Evolutionary conservation across 1,284 basidiomycete species (phyloP).

Genomic region (Phellinidium pouzarii): DNA sequence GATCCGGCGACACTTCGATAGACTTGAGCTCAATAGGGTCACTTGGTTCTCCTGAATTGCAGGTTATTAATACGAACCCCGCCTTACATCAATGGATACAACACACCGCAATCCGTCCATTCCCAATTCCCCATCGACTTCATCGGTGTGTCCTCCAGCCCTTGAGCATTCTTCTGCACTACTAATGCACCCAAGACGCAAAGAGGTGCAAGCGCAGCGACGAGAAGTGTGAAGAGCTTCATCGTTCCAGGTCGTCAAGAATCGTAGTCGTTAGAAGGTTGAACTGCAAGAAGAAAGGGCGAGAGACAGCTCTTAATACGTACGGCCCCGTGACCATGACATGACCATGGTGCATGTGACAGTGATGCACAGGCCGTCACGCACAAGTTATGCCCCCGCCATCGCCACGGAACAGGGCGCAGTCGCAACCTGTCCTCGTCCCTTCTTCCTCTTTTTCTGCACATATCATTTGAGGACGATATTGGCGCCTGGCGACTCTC

Average conservation of each 20-base stretch:
- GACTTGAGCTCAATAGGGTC: slow-evolving; percentile 55
- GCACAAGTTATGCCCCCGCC: no score
- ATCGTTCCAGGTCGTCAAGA: background rate
- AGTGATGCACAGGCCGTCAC: background rate
- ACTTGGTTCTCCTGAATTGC: slow-evolving; percentile 36
- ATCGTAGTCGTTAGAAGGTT: slow-evolving; percentile 6
- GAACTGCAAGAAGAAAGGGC: background rate
- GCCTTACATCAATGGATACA: background rate
- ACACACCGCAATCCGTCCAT: slow-evolving; percentile 56
- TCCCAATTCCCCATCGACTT: slow-evolving; percentile 42
- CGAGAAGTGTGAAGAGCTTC: slow-evolving; percentile 9
- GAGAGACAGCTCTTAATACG: slow-evolving; percentile 6
- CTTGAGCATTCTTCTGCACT: slow-evolving; percentile 36
- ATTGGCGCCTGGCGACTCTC: no score
- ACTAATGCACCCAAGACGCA: slow-evolving; percentile 14
- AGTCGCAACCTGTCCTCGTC: no score
- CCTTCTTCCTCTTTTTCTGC: no score
- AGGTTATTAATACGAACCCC: background rate
- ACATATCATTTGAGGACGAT: background rate
- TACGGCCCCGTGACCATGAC: background rate
- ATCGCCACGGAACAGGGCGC: no score
- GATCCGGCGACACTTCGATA: slow-evolving; percentile 70
- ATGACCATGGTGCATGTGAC: background rate
- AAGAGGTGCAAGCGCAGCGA: slow-evolving; percentile 10
- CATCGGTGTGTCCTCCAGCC: slow-evolving; percentile 27